Evolutionary conservation across 768 basidiomycete genomes (phyloP).

Genomic region (Phanerochaete carnosa): DNA sequence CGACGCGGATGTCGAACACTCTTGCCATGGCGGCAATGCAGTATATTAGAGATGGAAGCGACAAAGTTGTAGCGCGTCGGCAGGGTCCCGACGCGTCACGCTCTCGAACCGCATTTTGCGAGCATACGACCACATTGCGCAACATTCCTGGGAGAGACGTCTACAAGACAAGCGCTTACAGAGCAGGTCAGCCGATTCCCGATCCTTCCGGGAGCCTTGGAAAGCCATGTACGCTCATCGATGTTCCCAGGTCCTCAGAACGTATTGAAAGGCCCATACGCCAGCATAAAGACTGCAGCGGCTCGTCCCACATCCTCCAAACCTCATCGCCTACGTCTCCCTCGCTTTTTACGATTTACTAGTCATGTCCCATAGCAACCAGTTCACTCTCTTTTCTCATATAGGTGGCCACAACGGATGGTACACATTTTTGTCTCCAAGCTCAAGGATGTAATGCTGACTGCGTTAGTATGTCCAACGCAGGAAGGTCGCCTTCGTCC

Average conservation of each 20-base stretch:
- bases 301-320: not conserved
- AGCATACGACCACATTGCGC: too few relatives aligned
- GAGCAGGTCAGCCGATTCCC: not conserved
- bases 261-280: not conserved
- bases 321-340: not conserved
- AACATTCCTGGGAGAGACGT: not conserved
- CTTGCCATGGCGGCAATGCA: too few relatives aligned
- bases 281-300: not conserved
- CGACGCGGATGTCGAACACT: too few relatives aligned
- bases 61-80: too few relatives aligned
- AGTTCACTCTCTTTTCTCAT: slow-evolving; percentile 18
- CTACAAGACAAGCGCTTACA: too few relatives aligned
- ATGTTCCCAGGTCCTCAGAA: not conserved
- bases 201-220: not conserved
- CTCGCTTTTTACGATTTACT: not conserved
- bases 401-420: slow-evolving; percentile 14
- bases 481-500: slow-evolving; percentile 16
- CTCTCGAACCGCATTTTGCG: too few relatives aligned
- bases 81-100: too few relatives aligned
- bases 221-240: not conserved
- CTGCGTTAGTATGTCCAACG: not conserved
- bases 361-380: slow-evolving; percentile 17
- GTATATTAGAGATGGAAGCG: too few relatives aligned
- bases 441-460: not conserved
- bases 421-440: not conserved